Evolutionary conservation across 257 asterid species (phyloP).

Genomic region (Jacaranda mimosifolia): DNA sequence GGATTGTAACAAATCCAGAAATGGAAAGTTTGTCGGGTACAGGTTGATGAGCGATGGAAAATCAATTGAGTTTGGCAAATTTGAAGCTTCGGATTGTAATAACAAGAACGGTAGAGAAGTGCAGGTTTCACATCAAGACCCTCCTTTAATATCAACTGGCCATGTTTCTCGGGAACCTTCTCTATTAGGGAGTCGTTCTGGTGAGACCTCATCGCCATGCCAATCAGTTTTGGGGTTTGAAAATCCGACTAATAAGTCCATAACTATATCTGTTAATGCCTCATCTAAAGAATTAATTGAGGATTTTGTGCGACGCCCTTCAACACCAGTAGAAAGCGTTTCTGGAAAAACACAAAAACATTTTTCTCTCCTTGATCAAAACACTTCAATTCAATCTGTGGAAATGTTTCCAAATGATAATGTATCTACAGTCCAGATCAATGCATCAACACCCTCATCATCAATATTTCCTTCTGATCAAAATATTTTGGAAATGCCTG

Average conservation of each 20-base stretch:
- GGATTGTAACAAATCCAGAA: neutral
- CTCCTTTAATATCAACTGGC: no score
- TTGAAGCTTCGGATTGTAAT: neutral
- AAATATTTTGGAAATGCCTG: slow-evolving; percentile 27
- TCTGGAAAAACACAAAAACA: neutral
- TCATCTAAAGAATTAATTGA: neutral
- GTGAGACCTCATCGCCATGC: no score
- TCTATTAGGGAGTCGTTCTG: no score
- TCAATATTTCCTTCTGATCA: neutral
- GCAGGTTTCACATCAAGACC: no score
- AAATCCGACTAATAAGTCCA: no score
- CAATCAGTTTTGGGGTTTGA: no score
- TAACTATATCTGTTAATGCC: no score
- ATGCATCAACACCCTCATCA: neutral
- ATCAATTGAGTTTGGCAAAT: slow-evolving; percentile 50
- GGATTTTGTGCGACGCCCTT: neutral
- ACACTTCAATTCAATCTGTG: slow-evolving; percentile 1
- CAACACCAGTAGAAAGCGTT: neutral
- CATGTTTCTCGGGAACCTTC: no score
- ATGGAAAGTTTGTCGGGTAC: slow-evolving; percentile 55
- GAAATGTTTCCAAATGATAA: no score
- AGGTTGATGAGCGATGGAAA: slow-evolving; percentile 58
- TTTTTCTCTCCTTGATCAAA: slow-evolving; percentile 28
- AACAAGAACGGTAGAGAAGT: no score
- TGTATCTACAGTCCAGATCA: neutral